Conservation (phyloP, 441 rosid species). For the Geranium incanum region DNA sequence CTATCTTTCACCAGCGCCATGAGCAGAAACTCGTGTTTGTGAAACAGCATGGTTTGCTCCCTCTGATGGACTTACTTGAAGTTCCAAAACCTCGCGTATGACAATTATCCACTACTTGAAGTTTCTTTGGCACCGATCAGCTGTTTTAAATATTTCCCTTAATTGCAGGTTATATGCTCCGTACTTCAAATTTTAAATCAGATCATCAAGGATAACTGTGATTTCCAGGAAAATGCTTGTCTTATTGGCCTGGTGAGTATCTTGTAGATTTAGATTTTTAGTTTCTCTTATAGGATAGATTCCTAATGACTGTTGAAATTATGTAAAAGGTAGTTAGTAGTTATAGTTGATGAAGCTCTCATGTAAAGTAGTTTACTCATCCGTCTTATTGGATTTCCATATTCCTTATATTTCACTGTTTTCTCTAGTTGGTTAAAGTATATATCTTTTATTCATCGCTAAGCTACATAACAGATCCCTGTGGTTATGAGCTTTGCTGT, state of each 20-base stretch:
- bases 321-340: not conserved
- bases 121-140: not conserved
- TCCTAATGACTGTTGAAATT: not conserved
- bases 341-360: not conserved
- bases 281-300: not conserved
- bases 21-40: conserved; percentile 81
- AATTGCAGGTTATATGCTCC: conserved; percentile 67
- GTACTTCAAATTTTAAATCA: conserved; percentile 86
- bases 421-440: too few species aligned
- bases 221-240: conserved; percentile 93
- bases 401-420: conserved; percentile 16
- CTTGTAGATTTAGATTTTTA: not conserved
- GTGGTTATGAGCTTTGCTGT: conserved; percentile 61
- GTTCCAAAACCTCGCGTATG: conserved; percentile 74
- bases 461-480: conserved; percentile 61
- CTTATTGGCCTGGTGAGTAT: conserved; percentile 82
- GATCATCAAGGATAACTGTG: conserved; percentile 70
- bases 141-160: conserved; percentile 4
- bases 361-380: not conserved
- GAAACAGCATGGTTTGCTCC: conserved; percentile 86
- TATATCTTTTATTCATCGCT: conserved; percentile 4
- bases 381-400: not conserved
- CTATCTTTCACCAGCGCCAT: conserved; percentile 74
- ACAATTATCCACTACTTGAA: conserved; percentile 5
- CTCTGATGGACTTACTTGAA: conserved; percentile 81